phyloP scores from a whole-genome alignment of 2,329 filamentous ascomycete species.

The Biscogniauxia mediterranea region DNA sequence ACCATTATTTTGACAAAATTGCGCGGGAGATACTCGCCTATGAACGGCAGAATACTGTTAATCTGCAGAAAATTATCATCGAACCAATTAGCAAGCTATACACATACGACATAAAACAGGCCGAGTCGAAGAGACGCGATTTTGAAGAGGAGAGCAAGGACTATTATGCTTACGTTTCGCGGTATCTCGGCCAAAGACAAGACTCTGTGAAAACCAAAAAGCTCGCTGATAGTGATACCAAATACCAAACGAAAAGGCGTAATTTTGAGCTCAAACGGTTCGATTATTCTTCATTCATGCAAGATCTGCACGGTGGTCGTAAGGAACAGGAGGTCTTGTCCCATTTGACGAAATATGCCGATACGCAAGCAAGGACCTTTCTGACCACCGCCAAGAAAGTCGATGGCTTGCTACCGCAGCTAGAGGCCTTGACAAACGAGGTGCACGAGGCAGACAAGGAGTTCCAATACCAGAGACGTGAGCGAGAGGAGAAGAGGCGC shows the following conservation, averaged over 20 bases:
- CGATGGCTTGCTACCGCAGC: slow-evolving; percentile 79
- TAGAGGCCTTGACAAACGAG: slow-evolving; percentile 84
- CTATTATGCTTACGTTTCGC: slow-evolving; percentile 92
- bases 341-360: slow-evolving; percentile 90
- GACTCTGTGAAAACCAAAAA: slow-evolving; percentile 98
- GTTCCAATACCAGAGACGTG: slow-evolving; percentile 91
- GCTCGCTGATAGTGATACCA: slow-evolving; percentile 87
- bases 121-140: slow-evolving; percentile 92
- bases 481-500: slow-evolving; percentile 90
- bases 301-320: slow-evolving; percentile 96
- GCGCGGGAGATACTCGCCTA: slow-evolving; percentile 86
- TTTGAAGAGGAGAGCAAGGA: slow-evolving; percentile 99
- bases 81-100: slow-evolving; percentile 91
- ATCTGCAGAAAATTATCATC: slow-evolving; percentile 90
- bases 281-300: slow-evolving; percentile 98
- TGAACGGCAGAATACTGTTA: slow-evolving; percentile 77
- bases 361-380: slow-evolving; percentile 82
- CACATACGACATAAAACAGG: slow-evolving; percentile 94
- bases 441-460: slow-evolving; percentile 95
- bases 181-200: slow-evolving; percentile 93
- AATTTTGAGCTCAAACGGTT: slow-evolving; percentile 98
- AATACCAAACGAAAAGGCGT: slow-evolving; percentile 89
- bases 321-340: slow-evolving; percentile 97
- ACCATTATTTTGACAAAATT: slow-evolving; percentile 98
- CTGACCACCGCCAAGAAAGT: slow-evolving; percentile 82